These are phyloP conservation scores for Panicum virgatum DNA, from an alignment of 202 grass and related monocot species.

Conservation along the genomic window DNA sequence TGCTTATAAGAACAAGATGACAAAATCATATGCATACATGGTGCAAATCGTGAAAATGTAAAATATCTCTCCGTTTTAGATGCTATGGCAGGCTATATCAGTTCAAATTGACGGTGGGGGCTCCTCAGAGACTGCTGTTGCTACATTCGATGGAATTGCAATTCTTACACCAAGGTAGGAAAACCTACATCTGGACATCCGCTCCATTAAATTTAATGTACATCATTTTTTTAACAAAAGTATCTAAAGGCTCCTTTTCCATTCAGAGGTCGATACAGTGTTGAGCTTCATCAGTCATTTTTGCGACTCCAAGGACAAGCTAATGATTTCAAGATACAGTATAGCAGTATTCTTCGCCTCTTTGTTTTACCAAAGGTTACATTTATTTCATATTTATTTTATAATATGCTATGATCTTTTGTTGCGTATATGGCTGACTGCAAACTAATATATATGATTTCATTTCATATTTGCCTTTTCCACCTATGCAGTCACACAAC, in stretches of 20 bases:
- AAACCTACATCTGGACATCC: background rate
- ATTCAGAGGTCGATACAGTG: constrained; percentile 80
- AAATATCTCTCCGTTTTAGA: constrained; percentile 54
- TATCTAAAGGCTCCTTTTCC: constrained; percentile 13
- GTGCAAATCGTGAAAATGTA: constrained; percentile 2
- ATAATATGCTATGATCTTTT: constrained; percentile 18
- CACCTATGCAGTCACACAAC: constrained; percentile 66
- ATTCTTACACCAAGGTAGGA: constrained; percentile 93
- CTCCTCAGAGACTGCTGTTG: constrained; percentile 76
- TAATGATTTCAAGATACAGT: constrained; percentile 99
- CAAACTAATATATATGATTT: constrained; percentile 38
- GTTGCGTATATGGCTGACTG: constrained; percentile 20
- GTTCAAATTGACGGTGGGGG: constrained; percentile 52
- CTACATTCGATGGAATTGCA: constrained; percentile 92
- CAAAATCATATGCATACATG: background rate
- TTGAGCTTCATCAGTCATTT: constrained; percentile 91
- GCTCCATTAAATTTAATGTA: background rate
- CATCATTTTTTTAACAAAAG: constrained; percentile 11
- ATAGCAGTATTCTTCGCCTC: constrained; percentile 84
- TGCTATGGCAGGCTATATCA: constrained; percentile 71
- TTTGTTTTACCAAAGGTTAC: constrained; percentile 92
- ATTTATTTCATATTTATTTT: constrained; percentile 34
- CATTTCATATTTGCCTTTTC: constrained; percentile 36
- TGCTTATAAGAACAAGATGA: constrained; percentile 2
- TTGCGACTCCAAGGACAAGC: constrained; percentile 91